phyloP scores from a whole-genome alignment of 164 flowering plant genomes.

The Kalanchoe fedtschenkoi region DNA sequence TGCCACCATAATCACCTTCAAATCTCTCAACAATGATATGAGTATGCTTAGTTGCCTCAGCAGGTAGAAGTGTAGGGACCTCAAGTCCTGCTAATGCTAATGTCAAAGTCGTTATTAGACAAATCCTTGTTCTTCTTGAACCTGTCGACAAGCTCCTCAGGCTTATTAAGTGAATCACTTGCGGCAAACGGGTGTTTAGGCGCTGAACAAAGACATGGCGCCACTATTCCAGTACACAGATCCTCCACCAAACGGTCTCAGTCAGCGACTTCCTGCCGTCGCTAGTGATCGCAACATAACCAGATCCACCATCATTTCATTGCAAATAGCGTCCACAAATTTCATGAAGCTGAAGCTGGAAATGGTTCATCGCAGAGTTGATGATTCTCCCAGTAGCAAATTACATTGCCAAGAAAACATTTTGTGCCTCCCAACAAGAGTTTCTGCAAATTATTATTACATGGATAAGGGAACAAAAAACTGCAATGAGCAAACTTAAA shows the following conservation, averaged over 20 bases:
- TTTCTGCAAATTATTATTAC: too few relatives aligned
- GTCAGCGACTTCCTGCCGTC: background rate
- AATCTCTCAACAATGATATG: slow-evolving; percentile 84
- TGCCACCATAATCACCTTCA: slow-evolving; percentile 95
- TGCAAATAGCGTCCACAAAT: too few relatives aligned
- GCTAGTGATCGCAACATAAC: background rate
- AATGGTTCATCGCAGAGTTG: too few relatives aligned
- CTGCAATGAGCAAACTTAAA: background rate
- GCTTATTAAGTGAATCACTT: slow-evolving; percentile 67
- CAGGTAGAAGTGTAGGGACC: slow-evolving; percentile 79
- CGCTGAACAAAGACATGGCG: slow-evolving; percentile 38
- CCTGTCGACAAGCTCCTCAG: slow-evolving; percentile 63
- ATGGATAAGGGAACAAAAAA: too few relatives aligned
- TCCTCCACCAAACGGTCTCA: background rate
- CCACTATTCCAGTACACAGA: background rate
- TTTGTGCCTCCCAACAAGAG: too few relatives aligned
- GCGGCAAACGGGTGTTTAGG: slow-evolving; percentile 94
- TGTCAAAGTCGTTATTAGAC: slow-evolving; percentile 41
- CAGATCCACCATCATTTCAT: too few relatives aligned
- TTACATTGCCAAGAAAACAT: too few relatives aligned
- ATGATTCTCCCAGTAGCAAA: too few relatives aligned
- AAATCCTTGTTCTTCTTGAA: slow-evolving; percentile 73
- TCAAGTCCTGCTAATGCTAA: slow-evolving; percentile 72
- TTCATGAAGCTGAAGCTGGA: too few relatives aligned
- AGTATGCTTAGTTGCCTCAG: slow-evolving; percentile 77